Evolutionary conservation across 2,329 filamentous ascomycete species (phyloP), one percentile per base, ranked within the genome.

Genomic region (Hymenoscyphus fructigenus): DNA sequence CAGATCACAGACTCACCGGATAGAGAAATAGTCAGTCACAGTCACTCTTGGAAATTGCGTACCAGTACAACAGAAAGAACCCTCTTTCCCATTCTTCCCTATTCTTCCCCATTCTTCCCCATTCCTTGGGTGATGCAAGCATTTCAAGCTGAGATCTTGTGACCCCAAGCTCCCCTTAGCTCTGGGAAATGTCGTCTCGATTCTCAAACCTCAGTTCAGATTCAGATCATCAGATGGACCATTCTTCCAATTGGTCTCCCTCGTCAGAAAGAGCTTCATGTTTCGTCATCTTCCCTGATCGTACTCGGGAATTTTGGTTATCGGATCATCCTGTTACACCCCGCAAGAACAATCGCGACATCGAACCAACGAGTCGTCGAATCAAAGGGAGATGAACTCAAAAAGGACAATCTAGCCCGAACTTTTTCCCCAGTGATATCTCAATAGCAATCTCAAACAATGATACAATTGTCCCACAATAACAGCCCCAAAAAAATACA

Each of bases 211-310:
- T 26, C 20, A 12, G 4, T n/a, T 53, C 47, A 53, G 47, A 53
- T 23, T 53, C 47, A 53, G 47, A 53, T 53, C 47, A 53, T 53
- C 47, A 53, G 20, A 53, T 53, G 20, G 47, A 9, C 20, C 47
- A 53, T 23, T 53, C 47, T 53, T 53, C 47, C 47, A 26, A 53
- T 53, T 53, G 47, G 47, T 12, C 47, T 26, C 47, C 47, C 47
- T 23, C 47, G 20, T 23, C 47, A 50, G 23, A 53, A 26, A 50
- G 20, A 10, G 47, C 47, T 26, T 53, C 47, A 23, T 53, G 47
- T 53, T 53, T 53, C 47, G 47, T 53, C 47, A 53, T 53, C 47
- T 53, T 53, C 47, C 47, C 47, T 26, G 47, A 53, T 5, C 47
- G 20, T 23, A 53, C 47, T 53, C 20, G n/a, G 20, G 20, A 23